Evolutionary conservation across 768 basidiomycete genomes (phyloP), one percentile per base, ranked within the genome.

Genomic region (Antrodiella citrinella): DNA sequence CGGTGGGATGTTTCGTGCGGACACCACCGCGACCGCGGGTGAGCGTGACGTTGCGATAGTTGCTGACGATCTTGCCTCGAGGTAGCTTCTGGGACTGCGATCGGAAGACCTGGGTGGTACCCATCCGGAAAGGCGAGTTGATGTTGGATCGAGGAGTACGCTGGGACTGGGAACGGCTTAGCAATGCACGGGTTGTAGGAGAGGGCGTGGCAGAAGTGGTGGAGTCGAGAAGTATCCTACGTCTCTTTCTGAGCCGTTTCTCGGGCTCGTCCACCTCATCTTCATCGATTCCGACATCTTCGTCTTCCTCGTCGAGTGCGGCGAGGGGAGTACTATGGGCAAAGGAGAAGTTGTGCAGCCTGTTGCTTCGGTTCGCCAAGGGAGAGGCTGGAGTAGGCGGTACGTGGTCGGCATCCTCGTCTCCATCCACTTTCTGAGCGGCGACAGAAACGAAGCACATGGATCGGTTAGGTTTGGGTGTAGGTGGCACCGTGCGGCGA

Each of bases 401-500:
- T 2, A 51, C 44, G 39, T 30, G 19, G 13, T 39, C 26, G 0
- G 47, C 24, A 19, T 47, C 26, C 10, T 55, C 47, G 22, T 54
- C 48, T 41, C 45, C 44, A 20, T 19, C 22, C 39, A 15, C 44
- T 24, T 42, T 45, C 4, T 21, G 42, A 30, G 15, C 42, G 2
- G 51, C 45, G 35, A 52, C 15, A 4, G 50, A 11, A 20, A 55
- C 26, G n/a, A 53, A 56, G 43, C 19, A 54, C 39, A 35, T 35
- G 18, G 59, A 51, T 23, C 49, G 53, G 4, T 41, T 47, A 4
- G 53, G 50, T 44, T 53, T 58, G 3, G 56, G 56, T 18, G 60
- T 48, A 30, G 26, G 47, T 7, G 59, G 55, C 41, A 50, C 50
- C 26, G 26, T 69, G 57, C 53, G 41, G 22, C 69, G 63, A 20